Evolutionary conservation across 176 grass and related monocot genomes (phyloP).

Genomic region (Lolium perenne): DNA sequence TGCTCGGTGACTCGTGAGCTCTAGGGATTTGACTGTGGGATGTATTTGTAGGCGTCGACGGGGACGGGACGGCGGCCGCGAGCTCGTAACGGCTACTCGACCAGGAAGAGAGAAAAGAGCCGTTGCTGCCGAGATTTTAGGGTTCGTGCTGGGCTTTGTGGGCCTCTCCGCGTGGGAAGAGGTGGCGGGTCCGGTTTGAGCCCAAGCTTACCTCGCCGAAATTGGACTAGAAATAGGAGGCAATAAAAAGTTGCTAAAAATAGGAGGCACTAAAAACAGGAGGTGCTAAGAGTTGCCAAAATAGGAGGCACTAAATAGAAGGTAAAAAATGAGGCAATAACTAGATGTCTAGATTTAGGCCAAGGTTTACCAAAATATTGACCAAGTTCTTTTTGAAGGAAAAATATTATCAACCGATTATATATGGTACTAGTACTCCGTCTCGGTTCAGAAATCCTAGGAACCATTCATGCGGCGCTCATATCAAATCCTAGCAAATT

Average conservation of each 20-base stretch:
- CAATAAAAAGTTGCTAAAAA: neutral
- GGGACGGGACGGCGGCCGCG: conserved; percentile 1
- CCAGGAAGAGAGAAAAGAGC: conserved; percentile 29
- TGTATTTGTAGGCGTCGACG: conserved; percentile 35
- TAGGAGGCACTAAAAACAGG: neutral
- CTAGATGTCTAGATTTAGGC: neutral
- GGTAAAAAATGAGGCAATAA: neutral
- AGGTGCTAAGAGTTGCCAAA: neutral
- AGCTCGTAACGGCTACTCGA: conserved; percentile 49
- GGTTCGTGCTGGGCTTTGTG: neutral
- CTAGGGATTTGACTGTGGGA: conserved; percentile 8
- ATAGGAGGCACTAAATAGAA: neutral
- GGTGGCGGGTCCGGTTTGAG: neutral
- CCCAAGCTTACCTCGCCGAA: neutral
- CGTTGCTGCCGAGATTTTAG: conserved; percentile 35
- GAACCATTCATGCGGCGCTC: too few relatives aligned
- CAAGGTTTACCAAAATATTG: neutral
- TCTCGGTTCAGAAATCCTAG: too few relatives aligned
- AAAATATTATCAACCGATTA: too few relatives aligned
- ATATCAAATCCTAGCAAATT: neutral
- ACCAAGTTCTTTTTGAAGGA: neutral
- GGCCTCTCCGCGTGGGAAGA: neutral
- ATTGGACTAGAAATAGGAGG: neutral
- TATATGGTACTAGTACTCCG: too few relatives aligned
- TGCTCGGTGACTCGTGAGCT: conserved; percentile 43